Evolutionary conservation across 441 rosid genomes (phyloP).

Genomic region (Aquilaria agallochum): DNA sequence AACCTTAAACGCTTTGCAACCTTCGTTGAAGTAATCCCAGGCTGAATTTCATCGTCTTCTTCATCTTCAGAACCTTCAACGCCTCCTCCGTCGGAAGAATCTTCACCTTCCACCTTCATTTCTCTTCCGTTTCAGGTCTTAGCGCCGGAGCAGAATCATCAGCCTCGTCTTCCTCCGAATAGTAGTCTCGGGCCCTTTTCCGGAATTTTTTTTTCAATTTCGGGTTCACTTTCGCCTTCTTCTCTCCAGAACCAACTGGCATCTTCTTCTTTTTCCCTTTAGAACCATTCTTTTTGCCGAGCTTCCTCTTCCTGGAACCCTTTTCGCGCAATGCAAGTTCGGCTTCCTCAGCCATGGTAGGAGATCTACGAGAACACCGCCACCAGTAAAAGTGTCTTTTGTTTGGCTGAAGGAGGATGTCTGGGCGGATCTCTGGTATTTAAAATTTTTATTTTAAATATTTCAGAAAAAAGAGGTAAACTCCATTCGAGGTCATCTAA

Average conservation of each 20-base stretch:
- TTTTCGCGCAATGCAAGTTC: slow-evolving; percentile 24
- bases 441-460: no score
- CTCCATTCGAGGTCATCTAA: no score
- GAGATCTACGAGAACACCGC: no score
- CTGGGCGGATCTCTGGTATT: no score
- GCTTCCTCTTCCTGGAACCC: slow-evolving; percentile 44
- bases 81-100: slow-evolving; percentile 19
- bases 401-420: no score
- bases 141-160: slow-evolving; percentile 19
- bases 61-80: slow-evolving; percentile 31
- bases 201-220: slow-evolving; percentile 56
- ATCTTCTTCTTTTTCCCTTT: slow-evolving; percentile 40
- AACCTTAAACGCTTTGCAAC: slow-evolving; percentile 69
- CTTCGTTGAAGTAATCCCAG: slow-evolving; percentile 67
- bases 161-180: slow-evolving; percentile 61
- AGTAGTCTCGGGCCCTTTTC: slow-evolving; percentile 79
- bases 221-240: slow-evolving; percentile 42
- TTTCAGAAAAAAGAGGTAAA: no score
- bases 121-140: slow-evolving; percentile 23
- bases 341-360: slow-evolving; percentile 39
- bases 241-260: slow-evolving; percentile 35
- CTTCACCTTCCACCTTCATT: slow-evolving; percentile 16
- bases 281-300: slow-evolving; percentile 38
- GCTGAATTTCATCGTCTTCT: slow-evolving; percentile 44
- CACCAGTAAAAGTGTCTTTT: no score